Percentiles rank a stretch among this genome's conserved stretches.
phyloP scores from a whole-genome alignment of 495 filamentous ascomycete genomes.

The Astrothelium subdiscretum region DNA sequence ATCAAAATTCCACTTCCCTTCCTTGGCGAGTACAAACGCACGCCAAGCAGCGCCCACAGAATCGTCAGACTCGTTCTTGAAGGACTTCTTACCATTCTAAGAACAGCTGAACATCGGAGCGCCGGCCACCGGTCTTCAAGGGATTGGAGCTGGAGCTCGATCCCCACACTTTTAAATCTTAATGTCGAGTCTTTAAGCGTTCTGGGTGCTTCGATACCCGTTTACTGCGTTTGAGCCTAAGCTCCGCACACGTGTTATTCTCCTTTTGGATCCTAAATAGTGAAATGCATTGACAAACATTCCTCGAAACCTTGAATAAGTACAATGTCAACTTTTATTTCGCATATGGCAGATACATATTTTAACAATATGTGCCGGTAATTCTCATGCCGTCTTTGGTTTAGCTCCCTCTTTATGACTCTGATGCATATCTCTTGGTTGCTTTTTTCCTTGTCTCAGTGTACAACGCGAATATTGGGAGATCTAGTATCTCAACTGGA shows the following conservation, averaged over 20 bases:
- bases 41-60: neutral
- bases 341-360: no score
- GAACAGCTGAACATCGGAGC: no score
- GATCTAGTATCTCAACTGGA: neutral
- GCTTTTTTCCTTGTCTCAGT: neutral
- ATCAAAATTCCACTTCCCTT: neutral
- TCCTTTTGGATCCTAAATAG: no score
- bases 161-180: neutral
- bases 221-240: neutral
- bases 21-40: neutral
- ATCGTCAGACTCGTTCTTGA: neutral
- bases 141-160: neutral
- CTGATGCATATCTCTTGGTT: neutral
- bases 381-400: no score
- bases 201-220: neutral
- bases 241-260: neutral
- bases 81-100: neutral
- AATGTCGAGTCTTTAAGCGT: neutral
- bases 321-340: no score
- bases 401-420: no score
- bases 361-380: no score
- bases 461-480: neutral
- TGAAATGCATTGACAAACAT: no score
- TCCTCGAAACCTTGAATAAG: no score
- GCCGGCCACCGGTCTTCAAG: neutral